Base-by-base conservation (phyloP, 495 filamentous ascomycete species). In the Staphylotrichum longicolle region DNA sequence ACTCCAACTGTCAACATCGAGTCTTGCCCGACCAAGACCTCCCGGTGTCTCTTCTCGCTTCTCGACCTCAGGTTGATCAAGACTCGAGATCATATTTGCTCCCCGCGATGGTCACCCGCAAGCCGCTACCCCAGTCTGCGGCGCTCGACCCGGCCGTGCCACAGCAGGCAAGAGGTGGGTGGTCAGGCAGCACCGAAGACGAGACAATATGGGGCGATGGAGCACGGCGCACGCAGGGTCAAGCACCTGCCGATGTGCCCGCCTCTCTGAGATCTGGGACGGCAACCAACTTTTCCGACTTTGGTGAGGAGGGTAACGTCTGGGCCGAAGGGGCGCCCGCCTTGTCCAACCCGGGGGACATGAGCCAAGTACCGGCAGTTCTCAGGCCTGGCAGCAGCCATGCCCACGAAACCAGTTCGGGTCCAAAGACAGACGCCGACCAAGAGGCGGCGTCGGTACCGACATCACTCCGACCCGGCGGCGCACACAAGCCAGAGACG, bases 191-290 rank as follows among this genome's bases (percentile, higher is more conserved):
- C 60, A 70, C 73, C 12, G 73, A 74, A 10, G 60, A 67, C 42
- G 72, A 72, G 34, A 70, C 65, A 57, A 64, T 69, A 46, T 82
- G 76, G 78, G 68, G 55, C 12, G 70, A 64, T 45, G 66, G 72
- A 5, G 54, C 54, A 27, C 48, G 50, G 15, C 34, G 53, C 48
- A 60, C 53, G 49, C 59, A 45, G 34, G 10, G 20, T 0, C 46
- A 45, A 14, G 40, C 55, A 10, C 30, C 56, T 14, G 27, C 50
- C 5, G 58, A 65, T 7, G 41, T 75, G 7, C 72, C 72, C 47
- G 63, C 60, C 14, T 63, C 72, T 15, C 56, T 77, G 42, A 57
- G 65, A 50, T 70, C 72, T 45, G 71, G 71, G 7, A 54, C 62
- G 20, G 40, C 68, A 1, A 42, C 63, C 40, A 67, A 56, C 41